Percentiles rank a stretch among this genome's conserved stretches.
phyloP scores from a whole-genome alignment of 2,329 filamentous ascomycete genomes.

The Microcyclospora tardicrescens region DNA sequence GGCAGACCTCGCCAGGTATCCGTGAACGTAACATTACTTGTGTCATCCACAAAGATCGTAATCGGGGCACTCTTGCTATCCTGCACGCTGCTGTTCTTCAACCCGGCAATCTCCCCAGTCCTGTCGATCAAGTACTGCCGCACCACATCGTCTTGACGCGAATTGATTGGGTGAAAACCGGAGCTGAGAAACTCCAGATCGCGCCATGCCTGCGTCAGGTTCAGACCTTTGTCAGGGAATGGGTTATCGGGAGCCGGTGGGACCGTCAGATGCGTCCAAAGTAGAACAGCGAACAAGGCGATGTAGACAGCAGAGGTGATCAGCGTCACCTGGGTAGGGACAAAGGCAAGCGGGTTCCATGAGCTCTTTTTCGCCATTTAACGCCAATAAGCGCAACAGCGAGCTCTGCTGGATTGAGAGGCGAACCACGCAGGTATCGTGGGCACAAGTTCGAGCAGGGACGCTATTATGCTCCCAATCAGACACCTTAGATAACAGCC shows the following conservation, averaged over 20 bases:
- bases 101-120: constrained; percentile 47
- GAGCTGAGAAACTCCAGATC: constrained; percentile 66
- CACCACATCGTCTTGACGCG: constrained; percentile 66
- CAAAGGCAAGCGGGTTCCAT: constrained; percentile 53
- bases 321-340: constrained; percentile 67
- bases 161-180: constrained; percentile 80
- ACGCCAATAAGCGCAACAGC: not conserved
- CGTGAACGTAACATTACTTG: constrained; percentile 59
- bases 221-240: constrained; percentile 48
- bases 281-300: constrained; percentile 54
- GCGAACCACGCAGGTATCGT: no score
- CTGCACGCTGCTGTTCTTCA: constrained; percentile 45
- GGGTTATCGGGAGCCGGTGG: constrained; percentile 56
- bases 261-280: constrained; percentile 66
- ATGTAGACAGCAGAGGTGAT: constrained; percentile 66
- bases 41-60: constrained; percentile 64
- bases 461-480: no score
- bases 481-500: no score
- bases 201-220: constrained; percentile 74
- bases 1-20: constrained; percentile 13
- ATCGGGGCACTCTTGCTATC: constrained; percentile 16
- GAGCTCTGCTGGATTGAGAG: no score
- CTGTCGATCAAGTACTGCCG: constrained; percentile 62
- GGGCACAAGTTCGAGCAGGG: no score
- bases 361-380: constrained; percentile 11